Evolutionary conservation across 1,284 basidiomycete species (phyloP).

Genomic region (Rhodotorula sp.): DNA sequence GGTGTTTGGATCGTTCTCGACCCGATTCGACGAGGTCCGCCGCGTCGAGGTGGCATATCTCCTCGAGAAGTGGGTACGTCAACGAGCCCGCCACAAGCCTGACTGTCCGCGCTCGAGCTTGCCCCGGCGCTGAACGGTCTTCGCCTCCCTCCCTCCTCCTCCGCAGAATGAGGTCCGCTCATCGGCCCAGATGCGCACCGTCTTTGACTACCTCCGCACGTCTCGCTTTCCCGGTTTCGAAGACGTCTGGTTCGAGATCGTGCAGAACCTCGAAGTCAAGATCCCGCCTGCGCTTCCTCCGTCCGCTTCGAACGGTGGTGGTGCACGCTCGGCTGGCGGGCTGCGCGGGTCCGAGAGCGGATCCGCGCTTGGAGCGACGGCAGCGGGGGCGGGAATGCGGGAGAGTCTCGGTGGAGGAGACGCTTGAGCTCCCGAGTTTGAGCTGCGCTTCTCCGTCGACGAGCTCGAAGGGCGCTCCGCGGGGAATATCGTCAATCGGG

Average conservation of each 20-base stretch:
- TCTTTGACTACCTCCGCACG: constrained; percentile 25
- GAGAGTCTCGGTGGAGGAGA: neutral
- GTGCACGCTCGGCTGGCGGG: neutral
- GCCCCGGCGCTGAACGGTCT: too few relatives aligned
- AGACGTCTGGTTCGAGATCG: constrained; percentile 25
- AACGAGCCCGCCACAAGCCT: too few relatives aligned
- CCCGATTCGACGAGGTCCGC: constrained; percentile 41
- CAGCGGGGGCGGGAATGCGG: neutral
- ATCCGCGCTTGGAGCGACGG: neutral
- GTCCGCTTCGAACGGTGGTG: neutral
- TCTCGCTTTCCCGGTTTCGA: constrained; percentile 37
- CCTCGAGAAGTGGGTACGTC: constrained; percentile 36
- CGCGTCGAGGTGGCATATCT: constrained; percentile 40
- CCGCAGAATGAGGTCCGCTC: constrained; percentile 27
- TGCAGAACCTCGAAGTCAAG: constrained; percentile 27
- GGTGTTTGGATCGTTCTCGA: constrained; percentile 41
- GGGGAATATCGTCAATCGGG: too few relatives aligned
- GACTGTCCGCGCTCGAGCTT: neutral
- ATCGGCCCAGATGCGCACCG: constrained; percentile 27
- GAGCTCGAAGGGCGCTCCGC: too few relatives aligned
- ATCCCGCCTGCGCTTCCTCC: neutral
- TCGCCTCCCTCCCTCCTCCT: neutral
- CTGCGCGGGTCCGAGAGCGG: too few relatives aligned
- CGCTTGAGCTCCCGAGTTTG: too few relatives aligned
- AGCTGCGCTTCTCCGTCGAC: too few relatives aligned